Percentiles rank a stretch among this genome's conserved stretches.
Conservation (phyloP, 305 asterid species). For the Fraxinus nigra region DNA sequence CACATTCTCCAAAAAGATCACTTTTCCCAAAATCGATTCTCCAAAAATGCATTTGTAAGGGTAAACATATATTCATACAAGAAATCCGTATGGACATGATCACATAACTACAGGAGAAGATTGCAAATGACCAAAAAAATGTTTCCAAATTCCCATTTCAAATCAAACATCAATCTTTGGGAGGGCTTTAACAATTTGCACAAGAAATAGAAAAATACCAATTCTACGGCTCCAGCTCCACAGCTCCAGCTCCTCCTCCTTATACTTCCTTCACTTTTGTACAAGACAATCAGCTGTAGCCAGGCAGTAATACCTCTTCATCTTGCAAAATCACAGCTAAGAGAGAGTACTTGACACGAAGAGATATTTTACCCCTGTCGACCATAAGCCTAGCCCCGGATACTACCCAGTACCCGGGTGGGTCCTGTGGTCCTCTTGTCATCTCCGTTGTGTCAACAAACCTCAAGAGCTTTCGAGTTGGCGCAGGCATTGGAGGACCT, state of each 20-base stretch:
- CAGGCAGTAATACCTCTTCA: slow-evolving; percentile 41
- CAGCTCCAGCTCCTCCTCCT: background rate
- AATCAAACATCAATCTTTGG: background rate
- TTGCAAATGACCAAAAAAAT: background rate
- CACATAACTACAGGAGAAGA: background rate
- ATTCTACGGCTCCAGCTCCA: background rate
- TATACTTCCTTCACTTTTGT: background rate
- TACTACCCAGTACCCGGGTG: slow-evolving; percentile 80
- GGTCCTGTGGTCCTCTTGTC: slow-evolving; percentile 74
- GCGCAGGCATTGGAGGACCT: slow-evolving; percentile 70
- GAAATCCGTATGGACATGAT: background rate
- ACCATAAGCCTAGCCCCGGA: slow-evolving; percentile 78
- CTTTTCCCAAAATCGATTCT: background rate
- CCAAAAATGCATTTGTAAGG: background rate
- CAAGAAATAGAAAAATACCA: background rate
- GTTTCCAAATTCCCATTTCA: background rate
- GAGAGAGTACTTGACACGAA: slow-evolving; percentile 69
- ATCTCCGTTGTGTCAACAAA: slow-evolving; percentile 72
- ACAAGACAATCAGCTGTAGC: background rate
- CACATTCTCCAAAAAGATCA: background rate
- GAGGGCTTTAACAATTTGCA: background rate
- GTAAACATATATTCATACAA: background rate
- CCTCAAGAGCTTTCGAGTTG: slow-evolving; percentile 55
- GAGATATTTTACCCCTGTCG: slow-evolving; percentile 60
- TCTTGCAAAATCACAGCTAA: slow-evolving; percentile 52